phyloP scores from a whole-genome alignment of 192 early-diverging fungal genomes.

The Coemansia sp. region DNA sequence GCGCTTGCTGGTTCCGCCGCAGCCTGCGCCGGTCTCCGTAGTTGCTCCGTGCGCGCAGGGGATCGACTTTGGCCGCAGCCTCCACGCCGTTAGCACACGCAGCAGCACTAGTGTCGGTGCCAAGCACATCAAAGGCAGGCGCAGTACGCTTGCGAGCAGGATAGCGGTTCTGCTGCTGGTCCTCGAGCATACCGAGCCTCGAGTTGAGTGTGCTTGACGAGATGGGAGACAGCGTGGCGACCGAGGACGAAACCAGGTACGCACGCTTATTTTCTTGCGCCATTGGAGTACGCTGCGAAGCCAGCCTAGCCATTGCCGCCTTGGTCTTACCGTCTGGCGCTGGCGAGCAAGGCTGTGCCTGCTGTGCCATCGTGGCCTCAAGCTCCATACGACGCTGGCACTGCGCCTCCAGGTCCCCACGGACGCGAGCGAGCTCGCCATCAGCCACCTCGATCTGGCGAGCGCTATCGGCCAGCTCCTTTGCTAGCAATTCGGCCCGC shows the following conservation, averaged over 20 bases:
- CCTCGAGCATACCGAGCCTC: slow-evolving; percentile 10
- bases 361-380: slow-evolving; percentile 9
- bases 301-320: slow-evolving; percentile 28
- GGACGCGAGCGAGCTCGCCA: slow-evolving; percentile 17
- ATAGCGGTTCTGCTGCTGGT: slow-evolving; percentile 7
- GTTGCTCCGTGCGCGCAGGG: slow-evolving; percentile 36
- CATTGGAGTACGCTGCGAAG: slow-evolving; percentile 27
- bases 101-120: background rate
- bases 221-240: slow-evolving; percentile 36
- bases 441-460: slow-evolving; percentile 3
- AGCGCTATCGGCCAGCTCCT: slow-evolving; percentile 16
- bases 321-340: slow-evolving; percentile 10
- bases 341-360: background rate
- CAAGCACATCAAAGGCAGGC: slow-evolving; percentile 3
- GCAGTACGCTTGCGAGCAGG: slow-evolving; percentile 49
- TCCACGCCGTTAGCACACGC: background rate
- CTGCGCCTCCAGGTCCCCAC: slow-evolving; percentile 23
- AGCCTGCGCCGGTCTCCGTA: slow-evolving; percentile 49
- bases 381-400: slow-evolving; percentile 21
- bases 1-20: slow-evolving; percentile 42
- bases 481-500: slow-evolving; percentile 30
- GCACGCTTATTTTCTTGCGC: slow-evolving; percentile 31
- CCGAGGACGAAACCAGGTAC: background rate
- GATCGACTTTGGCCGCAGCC: slow-evolving; percentile 19
- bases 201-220: slow-evolving; percentile 42